Base-by-base conservation (phyloP, 768 basidiomycete species). In the Tephrocybe rancida region DNA sequence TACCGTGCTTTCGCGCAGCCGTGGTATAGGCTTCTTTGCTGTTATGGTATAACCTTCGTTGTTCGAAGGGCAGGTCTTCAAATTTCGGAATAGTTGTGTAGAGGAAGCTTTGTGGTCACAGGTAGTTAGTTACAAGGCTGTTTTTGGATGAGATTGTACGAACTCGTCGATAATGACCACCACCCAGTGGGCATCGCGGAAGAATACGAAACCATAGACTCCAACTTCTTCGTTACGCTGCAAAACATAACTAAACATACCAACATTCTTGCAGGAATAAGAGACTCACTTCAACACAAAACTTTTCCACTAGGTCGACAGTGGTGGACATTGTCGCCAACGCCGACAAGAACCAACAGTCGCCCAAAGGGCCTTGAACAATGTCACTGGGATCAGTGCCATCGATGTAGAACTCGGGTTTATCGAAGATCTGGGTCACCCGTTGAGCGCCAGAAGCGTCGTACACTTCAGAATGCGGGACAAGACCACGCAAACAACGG, bases 291-390 rank as follows among this genome's bases (percentile, higher is more conserved):
- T 71, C 76, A 43, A 83, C 78, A 54, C 82, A 84, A 29, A 80
- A 72, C 56, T 78, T 79, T 60, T 83, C 76, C 5, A 83, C 67
- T 41, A 83, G 63, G 1, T 73, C 73, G 1, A 72, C 62, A 0
- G 71, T 60, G 5, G 77, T 75, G 3, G 79, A 69, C 60, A 82
- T 74, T 1, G 77, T 78, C 5, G 80, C 75, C 44, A 83, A 57
- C 1, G 81, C 82, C 6, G 75, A 77, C 8, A 83, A 61, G 61
- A 84, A 78, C 73, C 80, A 83, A 55, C 82, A 83, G 57, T 83
- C 74, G 0, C 78, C 79, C n/a, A 83, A 56, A 8, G 52, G 59
- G 6, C 82, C 81, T 65, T 83, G 81, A 3, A 72, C 68, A 18
- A 81, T 76, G 56, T 80, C 78, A 25, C 68, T 73, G 2, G 76